phyloP scores from a whole-genome alignment of 2,329 filamentous ascomycete genomes.

The Exophiala sideris region DNA sequence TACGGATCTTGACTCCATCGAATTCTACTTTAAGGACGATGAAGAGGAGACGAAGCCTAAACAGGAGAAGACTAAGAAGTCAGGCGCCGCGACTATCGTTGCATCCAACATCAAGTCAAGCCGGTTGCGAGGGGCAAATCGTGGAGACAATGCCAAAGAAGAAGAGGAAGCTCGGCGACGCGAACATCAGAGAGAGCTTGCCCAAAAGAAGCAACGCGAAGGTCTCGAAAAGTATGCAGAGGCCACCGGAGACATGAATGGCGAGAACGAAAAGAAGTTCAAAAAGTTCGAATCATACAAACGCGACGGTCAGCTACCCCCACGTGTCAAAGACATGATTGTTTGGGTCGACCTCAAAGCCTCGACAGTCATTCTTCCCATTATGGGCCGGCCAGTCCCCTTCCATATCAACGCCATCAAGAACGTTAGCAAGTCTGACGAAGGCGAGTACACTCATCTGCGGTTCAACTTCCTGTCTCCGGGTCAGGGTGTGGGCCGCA shows the following conservation, averaged over 20 bases:
- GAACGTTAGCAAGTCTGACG: constrained; percentile 96
- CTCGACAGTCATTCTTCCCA: constrained; percentile 83
- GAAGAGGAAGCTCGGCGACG: constrained; percentile 70
- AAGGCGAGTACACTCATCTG: constrained; percentile 88
- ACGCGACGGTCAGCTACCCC: constrained; percentile 88
- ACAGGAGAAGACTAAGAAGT: constrained; percentile 84
- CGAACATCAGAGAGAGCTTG: constrained; percentile 87
- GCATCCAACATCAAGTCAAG: constrained; percentile 95
- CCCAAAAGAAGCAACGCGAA: constrained; percentile 82
- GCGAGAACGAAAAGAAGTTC: constrained; percentile 94
- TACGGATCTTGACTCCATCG: constrained; percentile 86
- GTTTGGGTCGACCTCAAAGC: constrained; percentile 91
- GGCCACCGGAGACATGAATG: constrained; percentile 78
- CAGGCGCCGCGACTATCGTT: constrained; percentile 81
- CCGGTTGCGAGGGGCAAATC: constrained; percentile 77
- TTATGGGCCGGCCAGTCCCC: constrained; percentile 95
- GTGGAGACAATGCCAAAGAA: constrained; percentile 82
- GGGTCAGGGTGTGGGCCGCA: constrained; percentile 92
- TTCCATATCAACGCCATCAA: constrained; percentile 99
- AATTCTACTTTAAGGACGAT: constrained; percentile 98
- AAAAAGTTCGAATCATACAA: constrained; percentile 99
- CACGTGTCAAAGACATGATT: constrained; percentile 76
- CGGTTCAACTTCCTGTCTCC: constrained; percentile 97
- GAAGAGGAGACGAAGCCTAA: constrained; percentile 74
- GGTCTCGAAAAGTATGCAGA: constrained; percentile 83